Evolutionary conservation across 2,329 filamentous ascomycete species (phyloP), one percentile per base, ranked within the genome.

Genomic region (Aspergillus neotritici): DNA sequence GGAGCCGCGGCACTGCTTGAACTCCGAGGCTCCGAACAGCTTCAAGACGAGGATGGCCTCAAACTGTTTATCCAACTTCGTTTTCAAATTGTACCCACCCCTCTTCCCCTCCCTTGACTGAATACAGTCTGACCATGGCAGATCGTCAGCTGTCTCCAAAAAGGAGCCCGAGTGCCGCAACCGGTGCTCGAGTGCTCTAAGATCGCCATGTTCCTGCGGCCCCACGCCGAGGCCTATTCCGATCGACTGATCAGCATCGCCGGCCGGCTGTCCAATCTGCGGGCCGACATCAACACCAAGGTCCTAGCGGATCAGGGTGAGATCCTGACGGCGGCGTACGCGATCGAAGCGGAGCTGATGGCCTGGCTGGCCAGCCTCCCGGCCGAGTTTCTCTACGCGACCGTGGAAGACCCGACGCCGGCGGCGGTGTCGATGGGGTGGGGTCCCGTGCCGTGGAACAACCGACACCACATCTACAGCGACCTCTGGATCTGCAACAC

Each of bases 1-100:
- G 80, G 80, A 1, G 79, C 78, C 2, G 70, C 77, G 34, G 78
- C 80, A 9, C 61, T 84, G n/a, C 64, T 82, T 13, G 72, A 73
- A 44, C 40, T 69, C 32, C 58, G 67, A n/a, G 67, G 66, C 7
- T 41, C 52, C 4, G 52, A 64, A n/a, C 64, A 68, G 38, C 51
- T 70, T 28, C 60, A 66, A 43, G 59, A 54, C 37, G 61, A 69
- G 15, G 67, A 71, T 37, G 74, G 76, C 4, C 68, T 78, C 47
- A 68, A 73, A 29, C 71, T 74, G 4, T 71, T 81, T 41, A 52
- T 80, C 11, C 76, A 80, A 48, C 61, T 82, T 30, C 72, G 76
- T 44, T 80, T 74, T 54, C 76, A 78, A 31, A 71, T 81, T 62
- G 75, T 82, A 62, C 12, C 17, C 35, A 40, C 4, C 37, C 7